Conservation (phyloP, 2,329 filamentous ascomycete genomes). For the Nakataea oryzae region DNA sequence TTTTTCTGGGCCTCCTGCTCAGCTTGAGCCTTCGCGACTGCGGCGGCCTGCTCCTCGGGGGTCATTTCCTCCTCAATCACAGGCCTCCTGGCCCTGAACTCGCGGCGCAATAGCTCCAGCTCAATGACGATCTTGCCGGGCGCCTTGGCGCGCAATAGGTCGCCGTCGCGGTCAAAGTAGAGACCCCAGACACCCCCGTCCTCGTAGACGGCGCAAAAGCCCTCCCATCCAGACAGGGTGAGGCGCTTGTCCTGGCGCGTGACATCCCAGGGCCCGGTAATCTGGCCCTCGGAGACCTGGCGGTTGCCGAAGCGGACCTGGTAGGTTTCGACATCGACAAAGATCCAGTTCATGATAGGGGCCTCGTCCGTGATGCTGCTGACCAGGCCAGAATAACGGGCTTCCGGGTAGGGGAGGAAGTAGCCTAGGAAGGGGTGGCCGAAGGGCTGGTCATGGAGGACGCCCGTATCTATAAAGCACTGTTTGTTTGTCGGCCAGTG, state of each 20-base stretch:
- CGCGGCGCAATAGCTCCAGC: slow-evolving; percentile 40
- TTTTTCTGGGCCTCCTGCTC: not conserved
- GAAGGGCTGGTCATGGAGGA: slow-evolving; percentile 15
- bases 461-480: slow-evolving; percentile 35
- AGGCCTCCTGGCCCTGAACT: slow-evolving; percentile 21
- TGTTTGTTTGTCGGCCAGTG: slow-evolving; percentile 12
- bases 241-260: slow-evolving; percentile 40
- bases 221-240: slow-evolving; percentile 37
- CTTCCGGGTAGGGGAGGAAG: slow-evolving; percentile 46
- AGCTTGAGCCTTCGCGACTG: not conserved
- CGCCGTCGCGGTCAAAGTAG: slow-evolving; percentile 36
- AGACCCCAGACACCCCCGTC: slow-evolving; percentile 33
- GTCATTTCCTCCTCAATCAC: not conserved
- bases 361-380: slow-evolving; percentile 36
- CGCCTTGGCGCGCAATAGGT: slow-evolving; percentile 32
- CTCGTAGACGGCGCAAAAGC: slow-evolving; percentile 33
- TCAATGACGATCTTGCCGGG: slow-evolving; percentile 40
- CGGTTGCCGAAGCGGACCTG: slow-evolving; percentile 35
- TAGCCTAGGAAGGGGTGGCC: slow-evolving; percentile 47
- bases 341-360: slow-evolving; percentile 41
- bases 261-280: slow-evolving; percentile 39
- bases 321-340: slow-evolving; percentile 31
- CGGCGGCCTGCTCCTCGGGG: not conserved
- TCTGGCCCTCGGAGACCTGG: slow-evolving; percentile 27
- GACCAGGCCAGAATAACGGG: slow-evolving; percentile 32